A percentile compares a stretch with the other conserved stretches of the same genome.
These are phyloP conservation scores for Pneumocystis wakefieldiae DNA, from an alignment of 1,139 yeast genomes.

Conservation along the genomic window DNA sequence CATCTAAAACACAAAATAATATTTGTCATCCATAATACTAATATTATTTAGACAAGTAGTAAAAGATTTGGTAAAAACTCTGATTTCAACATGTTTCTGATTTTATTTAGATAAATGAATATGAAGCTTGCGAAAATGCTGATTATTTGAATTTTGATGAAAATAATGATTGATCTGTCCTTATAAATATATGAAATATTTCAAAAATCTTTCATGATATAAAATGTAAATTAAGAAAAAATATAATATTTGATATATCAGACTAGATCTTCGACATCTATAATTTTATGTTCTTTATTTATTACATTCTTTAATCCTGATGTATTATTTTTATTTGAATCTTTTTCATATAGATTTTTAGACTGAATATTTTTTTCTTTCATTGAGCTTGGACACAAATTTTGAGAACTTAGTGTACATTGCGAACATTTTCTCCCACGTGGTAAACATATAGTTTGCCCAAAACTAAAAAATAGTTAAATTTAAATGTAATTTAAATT, in stretches of 20 bases:
- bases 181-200: background rate
- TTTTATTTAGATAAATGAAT: constrained; percentile 41
- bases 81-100: background rate
- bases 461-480: constrained; percentile 37
- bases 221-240: background rate
- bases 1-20: background rate
- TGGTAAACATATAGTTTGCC: constrained; percentile 75
- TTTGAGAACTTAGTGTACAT: constrained; percentile 42
- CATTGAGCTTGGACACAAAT: constrained; percentile 32
- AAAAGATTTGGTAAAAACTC: background rate
- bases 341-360: background rate
- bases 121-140: constrained; percentile 42
- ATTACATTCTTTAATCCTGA: background rate
- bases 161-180: background rate
- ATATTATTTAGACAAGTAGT: background rate
- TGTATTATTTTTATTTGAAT: background rate
- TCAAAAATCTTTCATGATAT: background rate
- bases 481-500: background rate
- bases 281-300: background rate
- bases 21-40: constrained; percentile 39
- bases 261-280: constrained; percentile 2
- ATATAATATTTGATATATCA: background rate
- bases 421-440: constrained; percentile 56
- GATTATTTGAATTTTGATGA: constrained; percentile 37
- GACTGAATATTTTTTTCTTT: background rate